Conservation (phyloP, 805 yeast species). For the Ogataea ganodermae region DNA sequence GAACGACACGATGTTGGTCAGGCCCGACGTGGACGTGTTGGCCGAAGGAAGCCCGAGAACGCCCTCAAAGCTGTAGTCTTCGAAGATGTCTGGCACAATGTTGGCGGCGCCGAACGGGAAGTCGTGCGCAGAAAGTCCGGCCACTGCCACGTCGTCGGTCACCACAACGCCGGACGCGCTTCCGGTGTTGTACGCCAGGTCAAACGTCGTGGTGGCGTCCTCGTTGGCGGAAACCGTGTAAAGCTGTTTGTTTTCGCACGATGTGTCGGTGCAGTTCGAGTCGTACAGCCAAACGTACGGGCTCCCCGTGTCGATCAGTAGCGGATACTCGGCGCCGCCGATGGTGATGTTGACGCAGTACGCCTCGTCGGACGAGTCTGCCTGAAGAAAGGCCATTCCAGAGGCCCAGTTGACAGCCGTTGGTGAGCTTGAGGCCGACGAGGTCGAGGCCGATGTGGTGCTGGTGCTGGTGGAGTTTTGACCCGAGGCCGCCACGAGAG, state of each 20-base stretch:
- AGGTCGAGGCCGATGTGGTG: constrained; percentile 1
- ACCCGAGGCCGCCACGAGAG: constrained; percentile 1
- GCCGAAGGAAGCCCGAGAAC: constrained; percentile 59
- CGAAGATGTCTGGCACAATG: constrained; percentile 54
- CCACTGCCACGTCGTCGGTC: constrained; percentile 40
- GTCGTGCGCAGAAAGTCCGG: constrained; percentile 39
- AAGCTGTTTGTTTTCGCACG: constrained; percentile 41
- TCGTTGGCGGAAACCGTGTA: constrained; percentile 30
- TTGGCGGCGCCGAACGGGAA: constrained; percentile 57
- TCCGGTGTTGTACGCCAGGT: constrained; percentile 55
- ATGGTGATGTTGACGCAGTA: constrained; percentile 43
- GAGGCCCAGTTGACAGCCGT: constrained; percentile 13
- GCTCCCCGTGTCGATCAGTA: constrained; percentile 67
- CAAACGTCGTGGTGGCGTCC: constrained; percentile 37
- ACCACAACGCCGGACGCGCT: constrained; percentile 52
- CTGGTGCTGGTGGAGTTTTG: neutral
- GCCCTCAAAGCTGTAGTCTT: constrained; percentile 56
- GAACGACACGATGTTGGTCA: constrained; percentile 44
- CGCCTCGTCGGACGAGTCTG: constrained; percentile 34
- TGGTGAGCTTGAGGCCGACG: constrained; percentile 5
- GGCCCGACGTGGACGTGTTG: constrained; percentile 36
- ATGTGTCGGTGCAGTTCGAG: constrained; percentile 44
- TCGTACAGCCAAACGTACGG: constrained; percentile 66
- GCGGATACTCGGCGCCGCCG: constrained; percentile 45
- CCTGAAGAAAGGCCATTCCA: constrained; percentile 32